Evolutionary conservation across 805 yeast species (phyloP).

Genomic region (Saturnispora ahearnii): DNA sequence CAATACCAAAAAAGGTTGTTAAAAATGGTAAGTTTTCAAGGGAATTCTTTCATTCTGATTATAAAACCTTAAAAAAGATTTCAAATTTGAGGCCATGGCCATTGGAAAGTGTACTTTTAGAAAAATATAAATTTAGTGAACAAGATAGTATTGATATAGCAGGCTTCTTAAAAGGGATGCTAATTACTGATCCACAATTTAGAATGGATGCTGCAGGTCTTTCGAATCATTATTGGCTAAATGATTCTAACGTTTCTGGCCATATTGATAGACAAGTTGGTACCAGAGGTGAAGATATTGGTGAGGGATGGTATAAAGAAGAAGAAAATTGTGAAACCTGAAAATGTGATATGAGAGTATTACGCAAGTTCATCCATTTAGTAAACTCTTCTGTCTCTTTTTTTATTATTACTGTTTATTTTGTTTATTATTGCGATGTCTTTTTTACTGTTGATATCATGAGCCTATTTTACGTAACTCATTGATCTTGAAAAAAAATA

Average conservation of each 20-base stretch:
- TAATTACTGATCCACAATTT: constrained; percentile 62
- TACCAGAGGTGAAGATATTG: constrained; percentile 75
- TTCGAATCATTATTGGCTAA: constrained; percentile 78
- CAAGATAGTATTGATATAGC: constrained; percentile 65
- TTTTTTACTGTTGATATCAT: too few relatives aligned
- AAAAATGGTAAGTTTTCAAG: constrained; percentile 53
- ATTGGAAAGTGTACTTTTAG: constrained; percentile 66
- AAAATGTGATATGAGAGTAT: background rate
- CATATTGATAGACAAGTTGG: constrained; percentile 70
- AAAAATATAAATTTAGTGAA: constrained; percentile 70
- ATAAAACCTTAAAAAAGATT: constrained; percentile 56
- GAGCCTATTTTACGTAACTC: too few relatives aligned
- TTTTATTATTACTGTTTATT: too few relatives aligned
- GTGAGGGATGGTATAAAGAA: constrained; percentile 80
- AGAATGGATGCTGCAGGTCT: constrained; percentile 96
- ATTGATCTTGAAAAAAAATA: too few relatives aligned
- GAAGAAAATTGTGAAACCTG: constrained; percentile 20
- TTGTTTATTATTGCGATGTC: too few relatives aligned
- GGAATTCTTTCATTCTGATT: constrained; percentile 27
- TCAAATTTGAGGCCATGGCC: constrained; percentile 86
- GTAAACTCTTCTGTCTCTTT: background rate
- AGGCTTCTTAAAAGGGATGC: constrained; percentile 78
- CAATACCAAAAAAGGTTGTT: constrained; percentile 46
- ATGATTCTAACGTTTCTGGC: constrained; percentile 71
- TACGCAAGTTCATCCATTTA: background rate